Evolutionary conservation across 495 filamentous ascomycete species (phyloP).

Genomic region (Aspergillus nidulans): DNA sequence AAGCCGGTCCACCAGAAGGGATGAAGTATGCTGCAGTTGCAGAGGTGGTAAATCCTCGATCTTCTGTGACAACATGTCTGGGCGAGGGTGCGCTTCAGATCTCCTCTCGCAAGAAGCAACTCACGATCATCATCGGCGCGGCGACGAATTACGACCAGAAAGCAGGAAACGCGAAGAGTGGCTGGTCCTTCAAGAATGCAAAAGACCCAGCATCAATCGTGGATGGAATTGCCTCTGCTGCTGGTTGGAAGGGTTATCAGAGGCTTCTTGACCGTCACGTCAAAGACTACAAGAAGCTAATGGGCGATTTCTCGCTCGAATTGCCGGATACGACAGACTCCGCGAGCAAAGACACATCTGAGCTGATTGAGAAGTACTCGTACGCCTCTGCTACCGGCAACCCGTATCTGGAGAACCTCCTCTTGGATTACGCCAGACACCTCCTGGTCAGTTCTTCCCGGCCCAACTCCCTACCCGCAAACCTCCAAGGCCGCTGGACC

Average conservation of each 20-base stretch:
- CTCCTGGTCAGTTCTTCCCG: slow-evolving; percentile 40
- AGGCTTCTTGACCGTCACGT: slow-evolving; percentile 32
- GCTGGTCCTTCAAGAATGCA: slow-evolving; percentile 44
- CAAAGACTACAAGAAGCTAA: slow-evolving; percentile 33
- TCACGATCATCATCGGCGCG: slow-evolving; percentile 17
- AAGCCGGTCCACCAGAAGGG: background rate
- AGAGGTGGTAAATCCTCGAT: background rate
- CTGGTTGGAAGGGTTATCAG: slow-evolving; percentile 23
- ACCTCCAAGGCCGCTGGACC: slow-evolving; percentile 46
- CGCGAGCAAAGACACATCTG: slow-evolving; percentile 28
- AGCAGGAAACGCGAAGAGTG: slow-evolving; percentile 34
- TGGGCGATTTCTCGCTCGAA: slow-evolving; percentile 31
- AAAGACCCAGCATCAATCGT: slow-evolving; percentile 37
- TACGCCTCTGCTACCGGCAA: slow-evolving; percentile 32
- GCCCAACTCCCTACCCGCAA: slow-evolving; percentile 38
- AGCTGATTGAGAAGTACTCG: slow-evolving; percentile 23
- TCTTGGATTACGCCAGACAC: slow-evolving; percentile 44
- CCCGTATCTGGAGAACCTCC: slow-evolving; percentile 39
- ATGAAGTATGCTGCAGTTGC: background rate
- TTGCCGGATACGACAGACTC: slow-evolving; percentile 39
- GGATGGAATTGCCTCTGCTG: slow-evolving; percentile 22
- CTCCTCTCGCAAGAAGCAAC: background rate
- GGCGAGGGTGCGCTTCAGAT: slow-evolving; percentile 11
- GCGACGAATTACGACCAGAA: slow-evolving; percentile 44
- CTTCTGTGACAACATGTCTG: background rate